A percentile compares a stretch with the other conserved stretches of the same genome.
Evolutionary conservation across 768 basidiomycete species (phyloP).

Genomic region (Mycena alexandri): DNA sequence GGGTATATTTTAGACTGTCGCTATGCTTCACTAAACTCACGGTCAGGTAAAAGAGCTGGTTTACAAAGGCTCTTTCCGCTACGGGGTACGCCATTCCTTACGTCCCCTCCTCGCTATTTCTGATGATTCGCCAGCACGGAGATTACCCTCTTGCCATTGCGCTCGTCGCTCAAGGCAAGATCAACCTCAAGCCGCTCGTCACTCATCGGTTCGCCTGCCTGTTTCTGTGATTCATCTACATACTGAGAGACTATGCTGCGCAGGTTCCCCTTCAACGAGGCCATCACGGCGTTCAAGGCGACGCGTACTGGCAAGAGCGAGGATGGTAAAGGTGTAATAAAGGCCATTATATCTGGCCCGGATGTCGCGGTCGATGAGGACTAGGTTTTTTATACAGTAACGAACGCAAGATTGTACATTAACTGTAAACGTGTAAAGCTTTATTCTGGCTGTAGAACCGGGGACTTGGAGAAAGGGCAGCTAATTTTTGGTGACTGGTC

Average conservation of each 20-base stretch:
- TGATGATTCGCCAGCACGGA: constrained; percentile 66
- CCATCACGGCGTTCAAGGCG: constrained; percentile 83
- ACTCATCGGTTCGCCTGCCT: constrained; percentile 76
- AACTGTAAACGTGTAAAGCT: constrained; percentile 13
- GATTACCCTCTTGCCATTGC: constrained; percentile 89
- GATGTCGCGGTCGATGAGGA: constrained; percentile 62
- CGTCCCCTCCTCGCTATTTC: constrained; percentile 4
- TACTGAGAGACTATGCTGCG: constrained; percentile 8
- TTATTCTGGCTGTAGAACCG: no score
- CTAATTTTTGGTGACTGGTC: no score
- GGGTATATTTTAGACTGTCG: not conserved
- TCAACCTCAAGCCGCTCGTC: constrained; percentile 90
- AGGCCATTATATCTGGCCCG: constrained; percentile 89
- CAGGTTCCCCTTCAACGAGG: constrained; percentile 84
- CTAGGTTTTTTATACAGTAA: constrained; percentile 36
- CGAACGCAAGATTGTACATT: constrained; percentile 10
- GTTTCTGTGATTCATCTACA: not conserved
- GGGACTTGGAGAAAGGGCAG: no score
- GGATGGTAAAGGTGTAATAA: constrained; percentile 91
- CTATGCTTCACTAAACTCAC: not conserved
- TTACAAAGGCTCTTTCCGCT: constrained; percentile 94
- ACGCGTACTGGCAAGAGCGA: constrained; percentile 84
- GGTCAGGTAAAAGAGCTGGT: constrained; percentile 74
- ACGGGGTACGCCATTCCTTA: constrained; percentile 64
- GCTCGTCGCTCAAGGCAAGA: constrained; percentile 82